Evolutionary conservation across 1,139 yeast species (phyloP).

Genomic region (Geotrichum histeridarum): DNA sequence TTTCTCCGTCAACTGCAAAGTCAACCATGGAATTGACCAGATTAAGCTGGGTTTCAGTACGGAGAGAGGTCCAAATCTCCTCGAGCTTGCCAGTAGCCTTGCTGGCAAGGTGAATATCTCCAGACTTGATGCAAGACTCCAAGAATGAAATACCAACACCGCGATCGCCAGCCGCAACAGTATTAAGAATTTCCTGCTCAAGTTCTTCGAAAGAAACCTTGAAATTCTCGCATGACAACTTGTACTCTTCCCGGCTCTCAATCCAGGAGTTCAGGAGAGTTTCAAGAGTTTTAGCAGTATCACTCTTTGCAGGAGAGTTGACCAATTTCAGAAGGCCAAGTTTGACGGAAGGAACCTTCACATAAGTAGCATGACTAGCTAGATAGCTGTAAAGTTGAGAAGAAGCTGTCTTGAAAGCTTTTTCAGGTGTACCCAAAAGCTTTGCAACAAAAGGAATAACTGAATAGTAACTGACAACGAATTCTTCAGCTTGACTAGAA

Average conservation of each 20-base stretch:
- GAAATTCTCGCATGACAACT: constrained; percentile 43
- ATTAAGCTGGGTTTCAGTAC: constrained; percentile 52
- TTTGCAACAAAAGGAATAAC: constrained; percentile 38
- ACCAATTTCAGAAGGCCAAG: constrained; percentile 40
- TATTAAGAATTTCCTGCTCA: constrained; percentile 50
- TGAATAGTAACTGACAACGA: constrained; percentile 45
- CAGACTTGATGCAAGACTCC: constrained; percentile 44
- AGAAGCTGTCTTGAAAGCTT: constrained; percentile 10
- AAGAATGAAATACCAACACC: constrained; percentile 57
- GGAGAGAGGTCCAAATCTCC: constrained; percentile 51
- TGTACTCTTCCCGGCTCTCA: constrained; percentile 44
- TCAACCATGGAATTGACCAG: constrained; percentile 61
- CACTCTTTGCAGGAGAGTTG: constrained; percentile 37
- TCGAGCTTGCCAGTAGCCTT: constrained; percentile 50
- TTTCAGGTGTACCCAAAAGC: constrained; percentile 24
- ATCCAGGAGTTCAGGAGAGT: constrained; percentile 42
- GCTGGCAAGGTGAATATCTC: constrained; percentile 49
- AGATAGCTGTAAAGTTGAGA: constrained; percentile 42
- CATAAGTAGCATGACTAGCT: constrained; percentile 46
- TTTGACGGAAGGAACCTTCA: constrained; percentile 46
- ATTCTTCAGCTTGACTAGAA: constrained; percentile 41
- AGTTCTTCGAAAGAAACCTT: constrained; percentile 49
- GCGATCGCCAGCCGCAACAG: constrained; percentile 58
- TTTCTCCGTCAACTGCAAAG: constrained; percentile 41
- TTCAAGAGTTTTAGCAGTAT: constrained; percentile 24